Evolutionary conservation across 805 yeast species (phyloP).

Genomic region (Sugiyamaella chiloensis): DNA sequence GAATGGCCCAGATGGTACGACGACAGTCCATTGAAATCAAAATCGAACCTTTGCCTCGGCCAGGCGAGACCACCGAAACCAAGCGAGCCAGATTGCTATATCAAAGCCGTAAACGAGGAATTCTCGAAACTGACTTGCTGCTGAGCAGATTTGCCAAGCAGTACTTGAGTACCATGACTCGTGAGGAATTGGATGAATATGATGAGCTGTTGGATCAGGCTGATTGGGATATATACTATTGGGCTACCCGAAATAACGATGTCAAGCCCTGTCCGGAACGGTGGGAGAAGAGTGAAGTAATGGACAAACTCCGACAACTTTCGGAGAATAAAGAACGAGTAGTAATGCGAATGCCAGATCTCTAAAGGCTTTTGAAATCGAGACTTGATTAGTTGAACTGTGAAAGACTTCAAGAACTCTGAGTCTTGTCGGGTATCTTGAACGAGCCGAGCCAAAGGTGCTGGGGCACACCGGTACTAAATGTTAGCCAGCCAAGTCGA

Average conservation of each 20-base stretch:
- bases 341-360: slow-evolving; percentile 83
- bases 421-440: too few species aligned
- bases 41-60: slow-evolving; percentile 76
- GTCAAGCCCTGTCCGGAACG: slow-evolving; percentile 83
- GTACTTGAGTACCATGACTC: slow-evolving; percentile 55
- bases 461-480: too few species aligned
- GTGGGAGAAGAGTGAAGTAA: slow-evolving; percentile 69
- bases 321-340: slow-evolving; percentile 69
- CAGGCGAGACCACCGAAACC: slow-evolving; percentile 65
- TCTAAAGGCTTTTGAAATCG: neutral
- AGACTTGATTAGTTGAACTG: too few species aligned
- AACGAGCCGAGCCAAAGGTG: too few species aligned
- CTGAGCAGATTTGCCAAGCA: slow-evolving; percentile 81
- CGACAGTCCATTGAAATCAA: slow-evolving; percentile 44
- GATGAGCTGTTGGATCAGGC: slow-evolving; percentile 80
- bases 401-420: too few species aligned
- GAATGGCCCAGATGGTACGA: too few species aligned
- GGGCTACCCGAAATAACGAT: slow-evolving; percentile 82
- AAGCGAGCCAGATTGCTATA: slow-evolving; percentile 86
- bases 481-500: too few species aligned
- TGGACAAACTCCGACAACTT: slow-evolving; percentile 64
- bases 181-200: slow-evolving; percentile 76
- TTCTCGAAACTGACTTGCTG: slow-evolving; percentile 85
- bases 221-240: slow-evolving; percentile 99
- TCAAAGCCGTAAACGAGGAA: slow-evolving; percentile 93